These are phyloP conservation scores for Nakaseomyces kungkrabaensis DNA, from an alignment of 1,139 yeast species.

Conservation along the genomic window DNA sequence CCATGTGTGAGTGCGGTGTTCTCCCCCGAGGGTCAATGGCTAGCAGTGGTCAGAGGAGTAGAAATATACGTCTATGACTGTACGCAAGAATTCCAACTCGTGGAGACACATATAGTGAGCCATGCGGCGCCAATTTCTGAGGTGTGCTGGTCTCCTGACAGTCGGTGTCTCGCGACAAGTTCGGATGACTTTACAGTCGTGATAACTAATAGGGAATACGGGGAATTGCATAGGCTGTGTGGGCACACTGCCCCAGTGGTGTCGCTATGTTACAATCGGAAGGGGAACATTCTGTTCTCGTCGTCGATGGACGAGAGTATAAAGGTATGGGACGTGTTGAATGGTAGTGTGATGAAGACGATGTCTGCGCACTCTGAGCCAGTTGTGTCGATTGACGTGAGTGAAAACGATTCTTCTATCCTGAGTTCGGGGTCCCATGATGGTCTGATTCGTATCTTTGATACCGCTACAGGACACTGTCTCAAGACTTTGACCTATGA, in stretches of 20 bases:
- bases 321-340: constrained; percentile 75
- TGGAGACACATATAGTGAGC: constrained; percentile 13
- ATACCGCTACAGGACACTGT: constrained; percentile 83
- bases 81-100: constrained; percentile 20
- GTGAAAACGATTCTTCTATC: constrained; percentile 68
- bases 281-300: constrained; percentile 70
- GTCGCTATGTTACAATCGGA: constrained; percentile 55
- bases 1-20: background rate
- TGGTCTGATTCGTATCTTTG: constrained; percentile 81
- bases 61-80: constrained; percentile 38
- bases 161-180: constrained; percentile 67
- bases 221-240: constrained; percentile 47
- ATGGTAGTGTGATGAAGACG: constrained; percentile 64
- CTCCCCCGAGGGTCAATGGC: constrained; percentile 48
- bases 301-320: constrained; percentile 91
- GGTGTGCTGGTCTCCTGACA: constrained; percentile 58
- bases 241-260: constrained; percentile 87
- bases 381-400: constrained; percentile 59
- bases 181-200: constrained; percentile 80
- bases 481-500: constrained; percentile 74
- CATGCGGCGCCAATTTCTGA: constrained; percentile 26
- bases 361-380: constrained; percentile 94
- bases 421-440: constrained; percentile 85
- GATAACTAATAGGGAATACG: constrained; percentile 52
- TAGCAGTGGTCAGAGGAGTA: constrained; percentile 50